Percentiles rank a stretch among this genome's conserved stretches.
Evolutionary conservation across 345 rosid species (phyloP).

Genomic region (Moringa oleifera): DNA sequence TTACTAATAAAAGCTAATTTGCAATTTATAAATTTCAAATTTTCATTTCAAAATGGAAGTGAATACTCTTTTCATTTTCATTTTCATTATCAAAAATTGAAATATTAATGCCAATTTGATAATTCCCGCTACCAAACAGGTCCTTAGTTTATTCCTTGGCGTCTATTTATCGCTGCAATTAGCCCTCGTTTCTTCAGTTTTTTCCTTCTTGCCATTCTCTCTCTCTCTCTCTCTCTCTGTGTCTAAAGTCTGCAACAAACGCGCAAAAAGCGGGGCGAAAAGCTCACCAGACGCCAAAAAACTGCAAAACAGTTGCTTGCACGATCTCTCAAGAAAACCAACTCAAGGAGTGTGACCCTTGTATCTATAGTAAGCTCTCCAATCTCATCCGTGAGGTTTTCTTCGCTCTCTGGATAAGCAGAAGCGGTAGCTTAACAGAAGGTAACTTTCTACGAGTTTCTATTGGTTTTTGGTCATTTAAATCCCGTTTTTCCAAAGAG

Average conservation of each 20-base stretch:
- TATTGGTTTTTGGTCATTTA: background rate
- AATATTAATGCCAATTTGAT: no score
- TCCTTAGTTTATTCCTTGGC: no score
- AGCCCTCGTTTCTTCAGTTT: no score
- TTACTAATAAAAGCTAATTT: no score
- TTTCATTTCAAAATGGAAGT: no score
- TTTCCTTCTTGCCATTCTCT: background rate
- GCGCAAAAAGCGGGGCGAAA: slow-evolving; percentile 8
- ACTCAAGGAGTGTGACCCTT: background rate
- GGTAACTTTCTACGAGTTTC: background rate
- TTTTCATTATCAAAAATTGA: no score
- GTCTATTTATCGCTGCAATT: no score
- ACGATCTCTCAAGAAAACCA: slow-evolving; percentile 7
- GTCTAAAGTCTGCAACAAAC: slow-evolving; percentile 11
- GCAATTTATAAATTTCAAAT: no score
- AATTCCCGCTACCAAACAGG: no score
- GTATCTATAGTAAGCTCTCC: background rate
- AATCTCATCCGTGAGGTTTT: slow-evolving; percentile 4
- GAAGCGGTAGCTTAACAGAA: background rate
- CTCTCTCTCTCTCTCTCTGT: background rate
- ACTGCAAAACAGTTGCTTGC: slow-evolving; percentile 8
- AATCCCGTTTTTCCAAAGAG: background rate
- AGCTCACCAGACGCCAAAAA: background rate
- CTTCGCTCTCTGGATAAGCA: slow-evolving; percentile 12
- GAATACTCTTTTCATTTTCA: no score